phyloP scores from a whole-genome alignment of 2,329 filamentous ascomycete species.

The Lachnellula subtilissima region DNA sequence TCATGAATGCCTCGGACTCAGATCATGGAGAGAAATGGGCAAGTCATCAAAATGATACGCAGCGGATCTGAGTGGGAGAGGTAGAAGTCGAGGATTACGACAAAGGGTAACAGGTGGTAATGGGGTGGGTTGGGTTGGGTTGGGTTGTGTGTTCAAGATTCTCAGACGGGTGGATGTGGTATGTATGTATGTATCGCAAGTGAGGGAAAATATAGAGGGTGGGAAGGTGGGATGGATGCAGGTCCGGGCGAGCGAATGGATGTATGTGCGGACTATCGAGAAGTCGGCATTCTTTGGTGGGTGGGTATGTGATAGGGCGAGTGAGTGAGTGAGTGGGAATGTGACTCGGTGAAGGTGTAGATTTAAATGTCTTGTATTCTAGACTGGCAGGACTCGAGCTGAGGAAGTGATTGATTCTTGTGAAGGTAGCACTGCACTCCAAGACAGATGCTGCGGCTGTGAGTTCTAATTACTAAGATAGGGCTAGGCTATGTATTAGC shows the following conservation, averaged over 20 bases:
- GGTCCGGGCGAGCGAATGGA: neutral
- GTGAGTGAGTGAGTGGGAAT: neutral
- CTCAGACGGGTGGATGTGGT: neutral
- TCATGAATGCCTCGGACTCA: conserved; percentile 18
- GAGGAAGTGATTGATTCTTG: neutral
- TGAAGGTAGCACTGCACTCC: neutral
- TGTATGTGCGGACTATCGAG: neutral
- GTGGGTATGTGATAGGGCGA: too few species aligned
- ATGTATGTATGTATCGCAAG: neutral
- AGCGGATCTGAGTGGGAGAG: neutral
- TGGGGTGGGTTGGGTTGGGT: neutral
- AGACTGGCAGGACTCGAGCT: neutral
- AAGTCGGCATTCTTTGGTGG: neutral
- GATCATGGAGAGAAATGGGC: conserved; percentile 8
- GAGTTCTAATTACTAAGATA: too few species aligned
- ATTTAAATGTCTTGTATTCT: neutral
- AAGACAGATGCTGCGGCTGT: neutral
- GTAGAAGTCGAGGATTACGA: neutral
- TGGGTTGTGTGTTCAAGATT: neutral
- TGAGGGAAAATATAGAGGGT: neutral
- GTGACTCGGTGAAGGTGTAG: neutral
- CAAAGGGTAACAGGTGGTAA: neutral
- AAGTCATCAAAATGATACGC: conserved; percentile 4
- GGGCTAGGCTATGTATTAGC: too few species aligned
- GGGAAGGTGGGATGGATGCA: neutral